Conservation (phyloP, 768 basidiomycete genomes). For the Naganishia vaughanmartiniae region DNA sequence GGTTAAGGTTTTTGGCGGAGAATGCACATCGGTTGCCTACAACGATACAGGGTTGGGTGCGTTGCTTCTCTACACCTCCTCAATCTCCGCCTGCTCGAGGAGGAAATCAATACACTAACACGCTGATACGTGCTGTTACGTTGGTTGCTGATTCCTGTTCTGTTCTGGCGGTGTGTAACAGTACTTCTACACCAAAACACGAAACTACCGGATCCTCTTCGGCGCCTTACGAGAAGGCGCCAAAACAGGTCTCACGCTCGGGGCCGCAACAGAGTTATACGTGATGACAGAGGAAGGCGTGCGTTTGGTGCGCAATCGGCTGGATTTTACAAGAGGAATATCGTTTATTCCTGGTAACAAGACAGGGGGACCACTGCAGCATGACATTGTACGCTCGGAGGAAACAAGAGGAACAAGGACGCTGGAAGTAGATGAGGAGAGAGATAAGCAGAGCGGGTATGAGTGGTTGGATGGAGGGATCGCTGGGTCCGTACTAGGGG, state of each 20-base stretch:
- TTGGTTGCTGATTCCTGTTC: too few relatives aligned
- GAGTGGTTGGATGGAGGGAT: constrained; percentile 45
- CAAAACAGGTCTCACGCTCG: constrained; percentile 42
- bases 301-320: constrained; percentile 33
- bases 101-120: too few relatives aligned
- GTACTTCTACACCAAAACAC: constrained; percentile 52
- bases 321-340: constrained; percentile 29
- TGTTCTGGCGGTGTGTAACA: constrained; percentile 2
- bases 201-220: constrained; percentile 48
- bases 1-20: constrained; percentile 50
- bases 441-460: constrained; percentile 30
- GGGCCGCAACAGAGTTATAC: constrained; percentile 41
- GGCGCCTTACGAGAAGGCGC: constrained; percentile 39
- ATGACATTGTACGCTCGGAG: too few relatives aligned
- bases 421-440: constrained; percentile 14
- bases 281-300: constrained; percentile 44
- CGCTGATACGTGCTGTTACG: too few relatives aligned
- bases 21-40: constrained; percentile 50
- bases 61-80: too few relatives aligned
- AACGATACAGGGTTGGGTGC: constrained; percentile 50
- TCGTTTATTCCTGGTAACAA: neutral
- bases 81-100: too few relatives aligned
- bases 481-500: constrained; percentile 42
- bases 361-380: too few relatives aligned
- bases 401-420: too few relatives aligned